Evolutionary conservation across 176 grass and related monocot genomes (phyloP).

Genomic region (Triticum monococcum): DNA sequence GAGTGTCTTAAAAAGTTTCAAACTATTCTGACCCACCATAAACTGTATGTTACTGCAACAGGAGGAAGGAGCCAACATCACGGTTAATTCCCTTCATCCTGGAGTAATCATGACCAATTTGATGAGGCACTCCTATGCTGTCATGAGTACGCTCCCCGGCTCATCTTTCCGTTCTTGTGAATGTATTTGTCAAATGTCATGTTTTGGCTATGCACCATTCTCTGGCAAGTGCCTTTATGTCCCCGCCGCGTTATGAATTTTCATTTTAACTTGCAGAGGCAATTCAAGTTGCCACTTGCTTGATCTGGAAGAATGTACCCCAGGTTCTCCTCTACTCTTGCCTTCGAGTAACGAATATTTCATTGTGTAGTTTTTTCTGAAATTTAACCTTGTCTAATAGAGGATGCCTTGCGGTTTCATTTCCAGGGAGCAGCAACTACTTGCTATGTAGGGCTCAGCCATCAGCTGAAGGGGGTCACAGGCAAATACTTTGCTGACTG

Average conservation of each 20-base stretch:
- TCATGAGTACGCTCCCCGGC: constrained; percentile 53
- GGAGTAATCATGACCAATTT: constrained; percentile 94
- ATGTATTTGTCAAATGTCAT: background rate
- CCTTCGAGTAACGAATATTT: background rate
- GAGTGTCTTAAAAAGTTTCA: background rate
- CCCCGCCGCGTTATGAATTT: background rate
- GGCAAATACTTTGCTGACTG: constrained; percentile 83
- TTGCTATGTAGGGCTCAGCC: constrained; percentile 68
- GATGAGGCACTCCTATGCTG: constrained; percentile 67
- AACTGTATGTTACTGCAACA: constrained; percentile 40
- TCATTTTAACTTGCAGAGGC: constrained; percentile 43
- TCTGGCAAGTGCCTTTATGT: too few relatives aligned
- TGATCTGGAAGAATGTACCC: constrained; percentile 86
- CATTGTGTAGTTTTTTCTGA: background rate
- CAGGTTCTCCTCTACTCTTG: constrained; percentile 44
- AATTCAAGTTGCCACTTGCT: constrained; percentile 52
- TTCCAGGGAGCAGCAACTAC: constrained; percentile 83
- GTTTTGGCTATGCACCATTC: background rate
- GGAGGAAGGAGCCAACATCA: constrained; percentile 81
- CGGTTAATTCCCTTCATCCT: constrained; percentile 75
- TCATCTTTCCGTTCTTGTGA: background rate
- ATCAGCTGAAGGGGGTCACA: constrained; percentile 59
- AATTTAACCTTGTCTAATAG: background rate
- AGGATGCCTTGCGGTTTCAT: background rate
- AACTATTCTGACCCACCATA: background rate